A percentile compares a stretch with the other conserved stretches of the same genome.
Evolutionary conservation across 257 asterid species (phyloP).

Genomic region (Phtheirospermum japonicum): DNA sequence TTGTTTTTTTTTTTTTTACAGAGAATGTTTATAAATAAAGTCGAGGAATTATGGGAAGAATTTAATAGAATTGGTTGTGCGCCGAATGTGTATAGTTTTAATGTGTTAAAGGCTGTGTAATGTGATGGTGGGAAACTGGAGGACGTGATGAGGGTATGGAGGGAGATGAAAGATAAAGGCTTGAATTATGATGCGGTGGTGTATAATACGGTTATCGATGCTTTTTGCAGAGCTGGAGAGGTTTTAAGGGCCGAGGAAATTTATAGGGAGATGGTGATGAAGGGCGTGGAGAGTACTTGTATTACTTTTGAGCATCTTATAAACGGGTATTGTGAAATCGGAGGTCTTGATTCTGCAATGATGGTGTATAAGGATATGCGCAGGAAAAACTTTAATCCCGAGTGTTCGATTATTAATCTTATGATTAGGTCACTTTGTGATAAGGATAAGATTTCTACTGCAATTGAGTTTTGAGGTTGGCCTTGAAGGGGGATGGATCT

Average conservation of each 20-base stretch:
- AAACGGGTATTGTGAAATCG: too few species aligned
- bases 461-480: slow-evolving; percentile 39
- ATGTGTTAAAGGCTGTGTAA: slow-evolving; percentile 55
- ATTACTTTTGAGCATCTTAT: too few species aligned
- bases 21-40: slow-evolving; percentile 70
- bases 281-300: slow-evolving; percentile 53
- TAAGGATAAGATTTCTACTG: slow-evolving; percentile 37
- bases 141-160: slow-evolving; percentile 59
- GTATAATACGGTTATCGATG: slow-evolving; percentile 67
- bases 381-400: slow-evolving; percentile 57
- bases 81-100: slow-evolving; percentile 61
- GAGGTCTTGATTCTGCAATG: too few species aligned
- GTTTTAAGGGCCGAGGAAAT: slow-evolving; percentile 64
- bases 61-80: slow-evolving; percentile 38
- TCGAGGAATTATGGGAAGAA: slow-evolving; percentile 73
- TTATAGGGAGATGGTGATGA: slow-evolving; percentile 57
- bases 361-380: too few species aligned
- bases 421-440: slow-evolving; percentile 49
- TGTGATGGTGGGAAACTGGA: slow-evolving; percentile 54
- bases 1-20: slow-evolving; percentile 65
- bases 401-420: slow-evolving; percentile 46
- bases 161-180: too few species aligned
- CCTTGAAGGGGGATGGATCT: slow-evolving; percentile 39
- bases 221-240: slow-evolving; percentile 59
- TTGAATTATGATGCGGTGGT: too few species aligned